Conservation (phyloP, 2,329 filamentous ascomycete genomes). For the Curvularia hawaiiensis region DNA sequence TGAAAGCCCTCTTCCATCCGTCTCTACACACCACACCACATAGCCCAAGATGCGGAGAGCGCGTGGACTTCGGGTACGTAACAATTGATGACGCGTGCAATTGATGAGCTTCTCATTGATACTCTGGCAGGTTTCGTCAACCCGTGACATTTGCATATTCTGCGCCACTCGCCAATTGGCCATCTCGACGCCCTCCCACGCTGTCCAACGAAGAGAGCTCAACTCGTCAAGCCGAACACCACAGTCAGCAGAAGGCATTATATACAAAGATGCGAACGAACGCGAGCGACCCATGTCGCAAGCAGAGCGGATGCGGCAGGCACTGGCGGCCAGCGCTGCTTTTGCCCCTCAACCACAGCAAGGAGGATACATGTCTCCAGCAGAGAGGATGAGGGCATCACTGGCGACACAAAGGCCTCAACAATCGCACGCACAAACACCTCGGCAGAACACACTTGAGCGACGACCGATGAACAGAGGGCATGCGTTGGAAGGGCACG, state of each 20-base stretch:
- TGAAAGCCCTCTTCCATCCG: slow-evolving; percentile 14
- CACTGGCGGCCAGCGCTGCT: slow-evolving; percentile 26
- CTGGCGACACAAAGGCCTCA: slow-evolving; percentile 13
- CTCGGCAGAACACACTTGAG: slow-evolving; percentile 21
- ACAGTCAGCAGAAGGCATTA: slow-evolving; percentile 37
- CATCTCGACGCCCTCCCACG: slow-evolving; percentile 21
- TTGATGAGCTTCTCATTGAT: slow-evolving; percentile 4
- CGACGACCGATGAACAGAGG: slow-evolving; percentile 23
- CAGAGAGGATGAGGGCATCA: slow-evolving; percentile 25
- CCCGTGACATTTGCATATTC: slow-evolving; percentile 47
- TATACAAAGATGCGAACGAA: slow-evolving; percentile 32
- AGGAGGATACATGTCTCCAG: slow-evolving; percentile 21
- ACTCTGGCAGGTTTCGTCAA: slow-evolving; percentile 36
- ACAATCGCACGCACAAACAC: slow-evolving; percentile 14
- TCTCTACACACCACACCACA: slow-evolving; percentile 8
- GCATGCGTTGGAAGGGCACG: slow-evolving; percentile 21
- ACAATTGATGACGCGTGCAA: not conserved
- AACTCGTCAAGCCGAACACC: slow-evolving; percentile 41
- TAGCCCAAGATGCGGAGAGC: slow-evolving; percentile 37
- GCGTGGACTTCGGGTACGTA: slow-evolving; percentile 36
- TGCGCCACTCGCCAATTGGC: slow-evolving; percentile 45
- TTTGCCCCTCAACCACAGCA: slow-evolving; percentile 19
- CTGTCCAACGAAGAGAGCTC: slow-evolving; percentile 40
- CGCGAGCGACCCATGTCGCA: slow-evolving; percentile 29
- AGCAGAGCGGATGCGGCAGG: slow-evolving; percentile 37